Evolutionary conservation across 177 flowering plant species (phyloP).

Genomic region (Vitis hybrid): DNA sequence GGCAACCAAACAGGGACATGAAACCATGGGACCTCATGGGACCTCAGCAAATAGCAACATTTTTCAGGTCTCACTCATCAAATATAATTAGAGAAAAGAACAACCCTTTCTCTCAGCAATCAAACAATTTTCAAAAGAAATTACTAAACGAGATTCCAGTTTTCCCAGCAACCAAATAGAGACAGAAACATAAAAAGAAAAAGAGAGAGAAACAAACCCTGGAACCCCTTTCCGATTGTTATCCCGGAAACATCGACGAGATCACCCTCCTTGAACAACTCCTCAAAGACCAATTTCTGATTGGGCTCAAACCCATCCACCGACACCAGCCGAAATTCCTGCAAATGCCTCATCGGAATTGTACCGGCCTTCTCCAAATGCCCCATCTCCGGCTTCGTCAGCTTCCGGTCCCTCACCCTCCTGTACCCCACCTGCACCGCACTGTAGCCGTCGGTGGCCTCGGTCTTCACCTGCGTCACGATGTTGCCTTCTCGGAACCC

Average conservation of each 20-base stretch:
- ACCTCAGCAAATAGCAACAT: no score
- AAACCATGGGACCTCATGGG: no score
- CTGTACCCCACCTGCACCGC: constrained; percentile 93
- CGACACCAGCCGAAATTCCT: constrained; percentile 76
- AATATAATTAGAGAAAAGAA: no score
- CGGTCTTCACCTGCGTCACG: constrained; percentile 85
- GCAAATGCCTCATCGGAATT: constrained; percentile 87
- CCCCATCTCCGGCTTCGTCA: constrained; percentile 90
- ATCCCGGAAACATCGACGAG: constrained; percentile 91
- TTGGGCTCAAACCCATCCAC: constrained; percentile 71
- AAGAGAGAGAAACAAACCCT: constrained; percentile 43
- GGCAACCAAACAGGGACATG: no score
- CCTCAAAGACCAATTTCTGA: constrained; percentile 60
- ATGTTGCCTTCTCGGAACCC: constrained; percentile 95
- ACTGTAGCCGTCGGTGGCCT: constrained; percentile 82
- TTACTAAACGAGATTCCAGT: no score
- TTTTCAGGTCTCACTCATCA: no score
- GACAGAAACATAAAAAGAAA: background rate
- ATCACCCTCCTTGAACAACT: constrained; percentile 87
- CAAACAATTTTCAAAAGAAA: no score
- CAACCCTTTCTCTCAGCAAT: no score
- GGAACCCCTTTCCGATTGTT: constrained; percentile 96
- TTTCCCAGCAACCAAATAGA: background rate
- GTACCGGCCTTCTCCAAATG: constrained; percentile 74
- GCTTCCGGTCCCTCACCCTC: constrained; percentile 76